Conservation (phyloP, 2,329 filamentous ascomycete genomes). For the Claviceps sp. region DNA sequence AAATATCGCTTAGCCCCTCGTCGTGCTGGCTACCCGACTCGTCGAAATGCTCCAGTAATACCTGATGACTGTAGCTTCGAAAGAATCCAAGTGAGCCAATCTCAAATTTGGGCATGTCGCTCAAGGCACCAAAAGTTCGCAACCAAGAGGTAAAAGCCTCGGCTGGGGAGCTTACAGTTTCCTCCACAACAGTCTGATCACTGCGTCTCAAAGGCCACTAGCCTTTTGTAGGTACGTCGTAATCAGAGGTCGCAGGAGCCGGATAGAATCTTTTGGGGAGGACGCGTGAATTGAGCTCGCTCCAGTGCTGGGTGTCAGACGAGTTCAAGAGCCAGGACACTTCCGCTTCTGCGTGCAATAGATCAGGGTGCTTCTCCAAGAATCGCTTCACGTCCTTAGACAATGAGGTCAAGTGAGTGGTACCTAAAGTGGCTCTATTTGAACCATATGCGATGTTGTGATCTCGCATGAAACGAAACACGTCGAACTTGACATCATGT, state of each 20-base stretch:
- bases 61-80: constrained; percentile 30
- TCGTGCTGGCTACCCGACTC: constrained; percentile 33
- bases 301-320: neutral
- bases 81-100: constrained; percentile 39
- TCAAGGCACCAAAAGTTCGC: constrained; percentile 31
- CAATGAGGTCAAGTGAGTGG: constrained; percentile 27
- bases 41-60: constrained; percentile 37
- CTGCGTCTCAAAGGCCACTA: constrained; percentile 3
- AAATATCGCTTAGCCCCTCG: constrained; percentile 31
- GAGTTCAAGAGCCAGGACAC: constrained; percentile 30
- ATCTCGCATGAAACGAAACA: constrained; percentile 77
- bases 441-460: constrained; percentile 68
- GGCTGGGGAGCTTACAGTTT: constrained; percentile 11
- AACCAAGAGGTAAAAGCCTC: constrained; percentile 20
- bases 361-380: constrained; percentile 27
- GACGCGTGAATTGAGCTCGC: neutral
- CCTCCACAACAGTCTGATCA: neutral
- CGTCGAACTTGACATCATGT: constrained; percentile 62
- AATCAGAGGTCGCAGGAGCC: neutral
- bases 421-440: constrained; percentile 35
- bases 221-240: neutral
- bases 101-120: constrained; percentile 40
- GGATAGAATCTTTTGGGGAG: neutral
- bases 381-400: constrained; percentile 33
- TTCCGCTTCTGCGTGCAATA: constrained; percentile 34